Evolutionary conservation across 2,329 filamentous ascomycete genomes (phyloP).

Genomic region (Epichloe hybrida): DNA sequence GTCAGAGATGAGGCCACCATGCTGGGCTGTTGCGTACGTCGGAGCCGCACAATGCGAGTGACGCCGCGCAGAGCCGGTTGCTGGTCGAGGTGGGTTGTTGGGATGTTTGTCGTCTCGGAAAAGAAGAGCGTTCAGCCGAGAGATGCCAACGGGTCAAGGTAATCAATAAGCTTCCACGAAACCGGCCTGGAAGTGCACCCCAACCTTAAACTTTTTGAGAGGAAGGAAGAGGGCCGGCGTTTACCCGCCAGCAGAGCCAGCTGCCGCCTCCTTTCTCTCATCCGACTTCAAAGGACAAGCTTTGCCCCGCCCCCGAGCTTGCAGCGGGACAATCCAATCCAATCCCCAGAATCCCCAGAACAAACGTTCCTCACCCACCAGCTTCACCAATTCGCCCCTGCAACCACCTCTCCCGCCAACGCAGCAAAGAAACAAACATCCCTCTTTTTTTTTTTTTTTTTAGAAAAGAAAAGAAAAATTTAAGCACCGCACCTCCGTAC

Average conservation of each 20-base stretch:
- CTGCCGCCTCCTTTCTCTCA: neutral
- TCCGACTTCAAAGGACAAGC: neutral
- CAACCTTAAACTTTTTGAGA: neutral
- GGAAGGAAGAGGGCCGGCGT: slow-evolving; percentile 5
- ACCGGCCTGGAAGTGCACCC: neutral
- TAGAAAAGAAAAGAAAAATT: neutral
- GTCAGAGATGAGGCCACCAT: slow-evolving; percentile 5
- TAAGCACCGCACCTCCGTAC: neutral
- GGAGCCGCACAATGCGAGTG: slow-evolving; percentile 4
- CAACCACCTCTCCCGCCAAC: neutral
- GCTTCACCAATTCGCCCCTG: neutral
- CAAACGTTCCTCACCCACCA: neutral
- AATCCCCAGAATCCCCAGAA: neutral
- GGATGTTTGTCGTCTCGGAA: neutral
- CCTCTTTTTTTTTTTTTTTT: too few relatives aligned
- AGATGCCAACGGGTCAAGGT: neutral
- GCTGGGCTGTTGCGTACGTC: slow-evolving; percentile 5
- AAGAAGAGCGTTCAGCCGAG: neutral
- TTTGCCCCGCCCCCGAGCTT: neutral
- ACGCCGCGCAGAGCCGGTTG: slow-evolving; percentile 5
- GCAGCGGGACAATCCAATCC: neutral
- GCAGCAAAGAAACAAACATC: neutral
- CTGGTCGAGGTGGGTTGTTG: neutral
- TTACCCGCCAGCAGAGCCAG: slow-evolving; percentile 4
- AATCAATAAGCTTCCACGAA: neutral